phyloP scores from a whole-genome alignment of 495 filamentous ascomycete genomes.

The Aspergillus heteromorphus region DNA sequence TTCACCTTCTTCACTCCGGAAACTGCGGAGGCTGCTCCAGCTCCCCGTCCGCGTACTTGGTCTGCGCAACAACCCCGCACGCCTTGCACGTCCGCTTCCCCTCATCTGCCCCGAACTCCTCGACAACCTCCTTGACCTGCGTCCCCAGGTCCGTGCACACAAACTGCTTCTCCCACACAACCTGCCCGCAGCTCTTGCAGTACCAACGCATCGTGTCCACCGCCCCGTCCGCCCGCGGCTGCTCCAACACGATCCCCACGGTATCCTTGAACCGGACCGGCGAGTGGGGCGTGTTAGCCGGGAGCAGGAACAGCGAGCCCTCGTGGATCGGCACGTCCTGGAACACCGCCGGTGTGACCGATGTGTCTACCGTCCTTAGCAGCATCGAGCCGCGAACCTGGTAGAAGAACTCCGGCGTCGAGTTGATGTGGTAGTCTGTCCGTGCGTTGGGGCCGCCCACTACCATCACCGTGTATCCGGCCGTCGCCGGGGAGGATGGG shows the following conservation, averaged over 20 bases:
- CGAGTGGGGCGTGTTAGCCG: constrained; percentile 83
- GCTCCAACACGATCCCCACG: constrained; percentile 85
- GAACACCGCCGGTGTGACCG: constrained; percentile 53
- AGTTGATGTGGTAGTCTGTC: constrained; percentile 98
- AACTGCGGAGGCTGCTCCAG: constrained; percentile 37
- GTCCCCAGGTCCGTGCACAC: constrained; percentile 91
- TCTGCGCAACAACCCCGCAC: constrained; percentile 70
- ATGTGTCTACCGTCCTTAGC: constrained; percentile 74
- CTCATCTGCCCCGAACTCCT: constrained; percentile 68
- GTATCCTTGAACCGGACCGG: constrained; percentile 65
- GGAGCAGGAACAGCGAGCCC: constrained; percentile 91
- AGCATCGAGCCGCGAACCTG: constrained; percentile 91
- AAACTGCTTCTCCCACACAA: constrained; percentile 84
- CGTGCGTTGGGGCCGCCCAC: constrained; percentile 95
- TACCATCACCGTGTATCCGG: constrained; percentile 58
- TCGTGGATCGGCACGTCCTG: constrained; percentile 84
- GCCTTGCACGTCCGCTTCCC: constrained; percentile 68
- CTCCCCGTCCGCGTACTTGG: constrained; percentile 35
- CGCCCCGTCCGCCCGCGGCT: constrained; percentile 62
- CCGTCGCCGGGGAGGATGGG: constrained; percentile 35
- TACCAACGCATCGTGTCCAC: constrained; percentile 91
- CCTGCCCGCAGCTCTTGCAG: constrained; percentile 50
- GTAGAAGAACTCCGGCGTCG: constrained; percentile 96
- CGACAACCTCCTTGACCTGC: constrained; percentile 91
- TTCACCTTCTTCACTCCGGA: constrained; percentile 32